Evolutionary conservation across 441 rosid species (phyloP), one percentile per base, ranked within the genome.

Genomic region (Viola pubescens): DNA sequence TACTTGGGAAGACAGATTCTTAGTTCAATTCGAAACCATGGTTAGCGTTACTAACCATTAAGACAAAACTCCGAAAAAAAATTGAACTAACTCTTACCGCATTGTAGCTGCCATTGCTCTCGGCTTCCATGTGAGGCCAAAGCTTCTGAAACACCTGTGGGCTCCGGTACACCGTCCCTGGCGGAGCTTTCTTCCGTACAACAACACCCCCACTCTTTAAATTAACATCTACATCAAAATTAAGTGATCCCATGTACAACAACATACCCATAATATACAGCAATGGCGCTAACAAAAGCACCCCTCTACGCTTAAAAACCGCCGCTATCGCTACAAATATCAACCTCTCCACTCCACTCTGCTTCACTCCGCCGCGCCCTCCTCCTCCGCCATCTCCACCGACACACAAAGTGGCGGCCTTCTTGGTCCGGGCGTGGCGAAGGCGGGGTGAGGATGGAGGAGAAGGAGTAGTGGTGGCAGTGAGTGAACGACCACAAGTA

Each of bases 41-140:
- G 19, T 16, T 16, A 16, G 19, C 19, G 19, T 16, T 42, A 42
- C 9, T 9, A 9, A 7, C 39, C 11, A 10, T 34, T 34, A 34
- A 53, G 14, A 8, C n/a, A 8, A 6, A 6, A 14, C 52, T 48
- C 5, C 38, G 19, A 53, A 14, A 53, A 53, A 51, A 14, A 9
- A 5, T 9, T 40, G 37, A 41, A 16, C 37, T 50, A 67, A 37
- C 53, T 37, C 56, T 16, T 85, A 92, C 98, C 92, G 81, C 77
- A 62, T 79, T 87, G 64, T 66, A 64, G 75, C 69, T 79, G 39
- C 68, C 77, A 60, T 86, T 87, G 64, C 61, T 73, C 58, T 86
- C 82, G 52, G 90, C 82, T 66, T 85, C 86, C 98, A 92, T 87
- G 54, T 71, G 16, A 19, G 95, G 94, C 98, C 96, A 84, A 11